Percentiles rank a stretch among this genome's conserved stretches.
Evolutionary conservation across 192 early-diverging fungal species (phyloP).

Genomic region (Coemansia sp.): DNA sequence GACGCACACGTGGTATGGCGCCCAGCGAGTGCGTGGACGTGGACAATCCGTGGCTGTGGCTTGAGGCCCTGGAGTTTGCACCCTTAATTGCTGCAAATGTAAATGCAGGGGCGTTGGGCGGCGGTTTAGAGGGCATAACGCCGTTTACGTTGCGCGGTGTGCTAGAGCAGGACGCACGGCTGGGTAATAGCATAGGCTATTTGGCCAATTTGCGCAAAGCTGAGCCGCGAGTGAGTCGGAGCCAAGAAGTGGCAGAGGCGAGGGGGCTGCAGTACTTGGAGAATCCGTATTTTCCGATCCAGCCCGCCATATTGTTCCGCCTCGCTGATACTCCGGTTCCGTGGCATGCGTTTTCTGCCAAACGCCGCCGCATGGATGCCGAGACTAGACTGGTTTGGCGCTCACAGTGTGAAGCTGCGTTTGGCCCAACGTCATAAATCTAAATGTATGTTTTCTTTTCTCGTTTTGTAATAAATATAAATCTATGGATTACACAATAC

Average conservation of each 20-base stretch:
- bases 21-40: conserved; percentile 1
- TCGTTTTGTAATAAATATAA: background rate
- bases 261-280: conserved; percentile 34
- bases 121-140: conserved; percentile 48
- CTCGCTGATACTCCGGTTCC: conserved; percentile 37
- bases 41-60: conserved; percentile 48
- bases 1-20: conserved; percentile 24
- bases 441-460: background rate
- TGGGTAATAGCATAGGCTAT: conserved; percentile 8
- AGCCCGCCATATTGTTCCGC: conserved; percentile 37
- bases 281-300: conserved; percentile 47
- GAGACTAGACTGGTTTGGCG: conserved; percentile 47
- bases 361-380: conserved; percentile 38
- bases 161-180: conserved; percentile 24
- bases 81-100: conserved; percentile 18
- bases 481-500: too few relatives aligned
- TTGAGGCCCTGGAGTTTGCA: conserved; percentile 44
- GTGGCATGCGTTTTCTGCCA: conserved; percentile 41
- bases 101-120: conserved; percentile 6
- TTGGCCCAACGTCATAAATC: conserved; percentile 4
- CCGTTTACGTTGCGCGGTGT: conserved; percentile 50
- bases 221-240: background rate
- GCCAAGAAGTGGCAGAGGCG: background rate
- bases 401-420: conserved; percentile 32
- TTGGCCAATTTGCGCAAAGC: conserved; percentile 16